Conservation (phyloP, 805 yeast genomes). For the Hanseniaspora mollemarum region DNA sequence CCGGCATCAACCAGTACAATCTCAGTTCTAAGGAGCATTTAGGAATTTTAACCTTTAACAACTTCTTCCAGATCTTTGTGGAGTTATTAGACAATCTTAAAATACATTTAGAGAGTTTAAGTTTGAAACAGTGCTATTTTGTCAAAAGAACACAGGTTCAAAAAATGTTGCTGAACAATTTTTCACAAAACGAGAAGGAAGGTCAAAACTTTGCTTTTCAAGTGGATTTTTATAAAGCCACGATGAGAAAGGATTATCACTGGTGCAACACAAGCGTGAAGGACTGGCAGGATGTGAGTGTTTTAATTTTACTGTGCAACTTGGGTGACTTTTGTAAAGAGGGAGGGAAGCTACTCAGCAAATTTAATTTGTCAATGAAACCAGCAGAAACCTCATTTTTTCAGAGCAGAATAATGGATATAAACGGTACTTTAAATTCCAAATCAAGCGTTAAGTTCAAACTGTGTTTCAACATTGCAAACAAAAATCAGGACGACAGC, state of each 20-base stretch:
- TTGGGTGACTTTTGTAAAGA: neutral
- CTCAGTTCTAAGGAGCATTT: neutral
- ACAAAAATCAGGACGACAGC: neutral
- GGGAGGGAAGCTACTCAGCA: neutral
- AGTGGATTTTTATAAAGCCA: constrained; percentile 10
- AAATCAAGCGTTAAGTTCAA: neutral
- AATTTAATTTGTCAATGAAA: neutral
- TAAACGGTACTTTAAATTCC: neutral
- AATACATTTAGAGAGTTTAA: neutral
- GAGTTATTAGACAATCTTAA: neutral
- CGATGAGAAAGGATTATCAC: constrained; percentile 4
- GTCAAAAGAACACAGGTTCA: neutral
- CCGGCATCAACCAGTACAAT: constrained; percentile 5
- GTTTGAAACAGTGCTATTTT: constrained; percentile 11
- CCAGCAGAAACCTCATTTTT: neutral
- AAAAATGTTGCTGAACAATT: neutral
- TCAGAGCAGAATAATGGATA: neutral
- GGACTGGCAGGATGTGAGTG: neutral
- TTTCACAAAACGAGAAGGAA: neutral
- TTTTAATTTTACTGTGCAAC: constrained; percentile 10
- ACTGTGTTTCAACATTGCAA: neutral
- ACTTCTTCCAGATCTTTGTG: constrained; percentile 8
- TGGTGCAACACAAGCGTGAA: constrained; percentile 11
- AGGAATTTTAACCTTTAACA: constrained; percentile 1
- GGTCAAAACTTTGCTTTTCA: neutral